Conservation (phyloP, 441 rosid species). For the Adansonia grandidieri region DNA sequence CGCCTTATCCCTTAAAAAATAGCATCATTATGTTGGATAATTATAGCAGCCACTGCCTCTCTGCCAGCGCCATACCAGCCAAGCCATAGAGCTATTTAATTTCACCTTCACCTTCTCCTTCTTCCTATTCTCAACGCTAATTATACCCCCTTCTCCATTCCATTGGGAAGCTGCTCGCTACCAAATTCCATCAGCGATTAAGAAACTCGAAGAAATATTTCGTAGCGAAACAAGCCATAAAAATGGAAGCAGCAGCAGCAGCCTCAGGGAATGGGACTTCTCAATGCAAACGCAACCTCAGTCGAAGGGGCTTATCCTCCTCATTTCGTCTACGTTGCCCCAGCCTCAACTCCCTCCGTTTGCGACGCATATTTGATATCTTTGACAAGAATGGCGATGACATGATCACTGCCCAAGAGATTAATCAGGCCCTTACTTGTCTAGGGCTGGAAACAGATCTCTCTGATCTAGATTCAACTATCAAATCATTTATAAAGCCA, state of each 20-base stretch:
- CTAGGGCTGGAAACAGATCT: conserved; percentile 74
- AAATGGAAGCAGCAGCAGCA: conserved; percentile 35
- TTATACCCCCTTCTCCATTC: conserved; percentile 19
- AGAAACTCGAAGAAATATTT: neutral
- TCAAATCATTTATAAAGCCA: conserved; percentile 56
- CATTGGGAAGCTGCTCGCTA: conserved; percentile 23
- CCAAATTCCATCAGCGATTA: neutral
- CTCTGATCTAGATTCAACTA: conserved; percentile 63
- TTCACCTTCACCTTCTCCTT: conserved; percentile 16
- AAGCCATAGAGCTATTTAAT: neutral
- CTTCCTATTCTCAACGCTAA: neutral
- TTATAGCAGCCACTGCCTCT: no score
- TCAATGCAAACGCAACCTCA: conserved; percentile 25
- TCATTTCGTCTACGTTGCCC: conserved; percentile 75
- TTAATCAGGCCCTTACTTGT: conserved; percentile 61
- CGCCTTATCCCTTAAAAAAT: conserved; percentile 11
- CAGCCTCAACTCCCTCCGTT: conserved; percentile 85
- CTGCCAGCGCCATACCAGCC: no score
- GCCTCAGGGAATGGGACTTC: conserved; percentile 18
- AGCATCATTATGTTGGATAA: neutral
- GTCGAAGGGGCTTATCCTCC: conserved; percentile 30
- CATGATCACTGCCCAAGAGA: conserved; percentile 61
- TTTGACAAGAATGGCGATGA: conserved; percentile 85
- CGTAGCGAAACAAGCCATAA: neutral
- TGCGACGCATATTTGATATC: conserved; percentile 77